Percentiles rank a stretch among this genome's conserved stretches.
These are phyloP conservation scores for Sclerotinia nivalis DNA, from an alignment of 2,329 filamentous ascomycete genomes.

Conservation along the genomic window DNA sequence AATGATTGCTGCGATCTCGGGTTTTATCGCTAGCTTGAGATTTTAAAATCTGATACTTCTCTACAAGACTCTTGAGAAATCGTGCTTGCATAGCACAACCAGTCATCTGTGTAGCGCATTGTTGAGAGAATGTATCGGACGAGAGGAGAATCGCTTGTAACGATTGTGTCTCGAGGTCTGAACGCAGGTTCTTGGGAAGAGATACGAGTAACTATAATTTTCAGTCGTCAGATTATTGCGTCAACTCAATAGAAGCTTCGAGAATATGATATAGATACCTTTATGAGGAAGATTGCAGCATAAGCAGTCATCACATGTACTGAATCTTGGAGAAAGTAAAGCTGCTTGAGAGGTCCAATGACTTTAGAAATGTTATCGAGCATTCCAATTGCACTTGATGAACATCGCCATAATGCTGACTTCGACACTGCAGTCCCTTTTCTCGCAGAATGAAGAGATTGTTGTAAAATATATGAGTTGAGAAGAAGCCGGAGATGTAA, in stretches of 20 bases:
- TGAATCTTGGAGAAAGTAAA: constrained; percentile 47
- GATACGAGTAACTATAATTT: constrained; percentile 1
- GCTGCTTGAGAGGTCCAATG: constrained; percentile 36
- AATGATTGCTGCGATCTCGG: neutral
- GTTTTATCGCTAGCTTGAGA: neutral
- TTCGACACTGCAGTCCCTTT: constrained; percentile 37
- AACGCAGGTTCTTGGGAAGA: constrained; percentile 7
- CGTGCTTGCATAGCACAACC: constrained; percentile 41
- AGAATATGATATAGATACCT: constrained; percentile 31
- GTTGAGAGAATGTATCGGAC: constrained; percentile 36
- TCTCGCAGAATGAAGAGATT: constrained; percentile 35
- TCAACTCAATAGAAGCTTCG: too few relatives aligned
- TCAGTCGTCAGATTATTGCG: neutral
- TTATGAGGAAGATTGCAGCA: constrained; percentile 45
- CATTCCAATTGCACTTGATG: constrained; percentile 57
- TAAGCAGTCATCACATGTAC: constrained; percentile 48
- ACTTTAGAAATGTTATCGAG: constrained; percentile 53
- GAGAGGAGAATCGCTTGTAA: constrained; percentile 27
- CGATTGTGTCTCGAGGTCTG: constrained; percentile 28
- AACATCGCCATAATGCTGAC: constrained; percentile 41
- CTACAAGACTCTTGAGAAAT: constrained; percentile 38
- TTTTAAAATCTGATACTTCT: constrained; percentile 28
- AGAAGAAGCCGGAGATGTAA: constrained; percentile 44
- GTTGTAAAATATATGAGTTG: constrained; percentile 43
- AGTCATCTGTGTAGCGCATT: constrained; percentile 37